Base-by-base conservation (phyloP, 441 rosid genomes). In the Aquilaria agallochum region DNA sequence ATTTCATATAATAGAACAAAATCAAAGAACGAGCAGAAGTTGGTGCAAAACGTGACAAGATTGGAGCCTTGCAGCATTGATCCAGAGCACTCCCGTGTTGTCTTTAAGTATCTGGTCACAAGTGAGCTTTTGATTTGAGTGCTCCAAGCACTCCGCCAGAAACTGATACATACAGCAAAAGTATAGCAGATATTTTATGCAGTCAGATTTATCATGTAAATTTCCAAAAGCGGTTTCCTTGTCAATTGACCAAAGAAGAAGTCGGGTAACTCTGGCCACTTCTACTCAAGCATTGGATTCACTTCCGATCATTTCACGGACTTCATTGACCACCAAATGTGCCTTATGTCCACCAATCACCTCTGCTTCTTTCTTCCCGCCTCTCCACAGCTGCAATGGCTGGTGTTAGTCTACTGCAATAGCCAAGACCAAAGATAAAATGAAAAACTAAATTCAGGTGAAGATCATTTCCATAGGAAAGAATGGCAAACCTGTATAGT, bases 301-400 rank as follows among this genome's bases (percentile, higher is more conserved):
- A 46, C 79, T 82, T 71, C 86, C 97, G 44, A 93, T 90, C 94
- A 88, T 86, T 62, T 86, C 75, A 3, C 84, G 73, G 5, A 86
- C 88, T 76, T 93, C 96, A 53, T 78, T 72, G 56, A 90, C 62
- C 54, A 88, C 97, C 31, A 86, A 55, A 69, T 88, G 76, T 27
- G 94, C 91, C 74, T 86, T 90, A 77, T 90, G 92, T 44, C 89
- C 97, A 4, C 97, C 98, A 3, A 86, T 80, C 46, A 90, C 83
- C 71, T 90, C 92, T 2, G 65, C 92, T 68, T 83, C 94, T 73
- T 88, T 93, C 72, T 82, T 64, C 45, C 87, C 11, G 53, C 85
- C 83, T 72, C 75, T 88, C 97, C 97, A 90, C 33, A 90, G 67
- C 97, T 92, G 82, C 34, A 67, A 62, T 33, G 44, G 20, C 3